Percentiles rank a stretch among this genome's conserved stretches.
Evolutionary conservation across 2,329 filamentous ascomycete species (phyloP).

Genomic region (Pseudogymnoascus sp.): DNA sequence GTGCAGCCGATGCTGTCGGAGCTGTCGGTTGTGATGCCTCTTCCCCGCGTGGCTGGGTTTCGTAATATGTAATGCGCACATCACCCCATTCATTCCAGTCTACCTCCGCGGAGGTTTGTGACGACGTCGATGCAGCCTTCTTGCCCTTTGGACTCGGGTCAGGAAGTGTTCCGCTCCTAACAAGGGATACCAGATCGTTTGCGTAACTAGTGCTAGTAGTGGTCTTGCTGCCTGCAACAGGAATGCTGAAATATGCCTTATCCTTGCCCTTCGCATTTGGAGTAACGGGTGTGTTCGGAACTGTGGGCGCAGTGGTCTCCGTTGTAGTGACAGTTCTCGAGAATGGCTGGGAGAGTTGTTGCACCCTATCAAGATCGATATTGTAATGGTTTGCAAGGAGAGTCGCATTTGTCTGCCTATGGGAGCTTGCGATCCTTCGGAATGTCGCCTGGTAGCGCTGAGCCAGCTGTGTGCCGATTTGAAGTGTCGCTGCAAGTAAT

Average conservation of each 20-base stretch:
- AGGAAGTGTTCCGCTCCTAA: slow-evolving; percentile 44
- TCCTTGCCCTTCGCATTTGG: slow-evolving; percentile 70
- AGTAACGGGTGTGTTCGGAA: slow-evolving; percentile 45
- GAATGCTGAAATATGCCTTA: slow-evolving; percentile 41
- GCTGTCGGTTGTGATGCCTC: slow-evolving; percentile 27
- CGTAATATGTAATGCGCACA: slow-evolving; percentile 74
- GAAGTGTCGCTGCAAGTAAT: slow-evolving; percentile 69
- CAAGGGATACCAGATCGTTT: slow-evolving; percentile 75
- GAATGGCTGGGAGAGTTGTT: slow-evolving; percentile 77
- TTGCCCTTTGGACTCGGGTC: slow-evolving; percentile 25
- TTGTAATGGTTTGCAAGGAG: slow-evolving; percentile 80
- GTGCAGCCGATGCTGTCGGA: slow-evolving; percentile 20
- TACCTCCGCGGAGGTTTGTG: slow-evolving; percentile 24
- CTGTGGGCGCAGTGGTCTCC: slow-evolving; percentile 39
- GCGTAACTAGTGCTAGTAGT: slow-evolving; percentile 56
- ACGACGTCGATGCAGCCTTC: slow-evolving; percentile 14
- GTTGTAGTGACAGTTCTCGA: slow-evolving; percentile 55
- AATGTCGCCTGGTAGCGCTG: slow-evolving; percentile 88
- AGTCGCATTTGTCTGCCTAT: slow-evolving; percentile 59
- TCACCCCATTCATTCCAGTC: slow-evolving; percentile 74
- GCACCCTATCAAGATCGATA: slow-evolving; percentile 70
- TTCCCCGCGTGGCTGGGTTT: slow-evolving; percentile 18
- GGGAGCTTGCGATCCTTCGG: slow-evolving; percentile 60
- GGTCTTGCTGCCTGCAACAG: slow-evolving; percentile 35
- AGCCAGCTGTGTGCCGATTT: slow-evolving; percentile 76